A percentile compares a stretch with the other conserved stretches of the same genome.
Evolutionary conservation across 164 flowering plant genomes (phyloP).

Genomic region (Sextonia rubra): DNA sequence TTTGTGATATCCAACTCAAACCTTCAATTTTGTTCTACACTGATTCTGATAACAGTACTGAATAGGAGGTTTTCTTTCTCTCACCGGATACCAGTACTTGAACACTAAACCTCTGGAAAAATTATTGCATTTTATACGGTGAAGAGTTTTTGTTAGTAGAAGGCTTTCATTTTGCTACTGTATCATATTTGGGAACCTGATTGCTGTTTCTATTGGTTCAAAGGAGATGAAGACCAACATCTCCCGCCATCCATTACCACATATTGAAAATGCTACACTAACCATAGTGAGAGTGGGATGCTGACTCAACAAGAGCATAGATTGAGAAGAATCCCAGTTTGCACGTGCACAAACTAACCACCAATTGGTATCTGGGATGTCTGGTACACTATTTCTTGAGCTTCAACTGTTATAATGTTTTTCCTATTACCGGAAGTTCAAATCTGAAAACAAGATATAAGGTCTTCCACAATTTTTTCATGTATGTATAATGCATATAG

Average conservation of each 20-base stretch:
- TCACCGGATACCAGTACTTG: too few species aligned
- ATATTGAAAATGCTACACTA: not conserved
- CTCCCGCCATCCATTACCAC: not conserved
- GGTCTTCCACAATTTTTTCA: not conserved
- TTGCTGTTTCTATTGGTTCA: not conserved
- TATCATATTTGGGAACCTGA: not conserved
- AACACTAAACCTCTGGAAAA: too few species aligned
- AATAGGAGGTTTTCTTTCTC: too few species aligned
- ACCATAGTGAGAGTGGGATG: not conserved
- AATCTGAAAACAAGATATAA: not conserved
- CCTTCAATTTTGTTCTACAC: too few species aligned
- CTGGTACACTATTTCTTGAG: not conserved
- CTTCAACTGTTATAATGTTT: not conserved
- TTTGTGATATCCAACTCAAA: too few species aligned
- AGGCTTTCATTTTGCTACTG: too few species aligned
- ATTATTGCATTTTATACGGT: too few species aligned
- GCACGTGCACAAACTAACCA: not conserved
- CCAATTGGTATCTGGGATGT: not conserved
- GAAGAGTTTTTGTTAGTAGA: too few species aligned
- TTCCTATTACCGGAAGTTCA: not conserved
- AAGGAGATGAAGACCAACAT: not conserved
- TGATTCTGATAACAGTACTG: too few species aligned
- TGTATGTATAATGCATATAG: not conserved
- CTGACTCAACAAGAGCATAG: not conserved
- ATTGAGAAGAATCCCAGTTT: not conserved